A percentile compares a stretch with the other conserved stretches of the same genome.
Evolutionary conservation across 2,329 filamentous ascomycete genomes (phyloP).

Genomic region (Emergomyces africanus): DNA sequence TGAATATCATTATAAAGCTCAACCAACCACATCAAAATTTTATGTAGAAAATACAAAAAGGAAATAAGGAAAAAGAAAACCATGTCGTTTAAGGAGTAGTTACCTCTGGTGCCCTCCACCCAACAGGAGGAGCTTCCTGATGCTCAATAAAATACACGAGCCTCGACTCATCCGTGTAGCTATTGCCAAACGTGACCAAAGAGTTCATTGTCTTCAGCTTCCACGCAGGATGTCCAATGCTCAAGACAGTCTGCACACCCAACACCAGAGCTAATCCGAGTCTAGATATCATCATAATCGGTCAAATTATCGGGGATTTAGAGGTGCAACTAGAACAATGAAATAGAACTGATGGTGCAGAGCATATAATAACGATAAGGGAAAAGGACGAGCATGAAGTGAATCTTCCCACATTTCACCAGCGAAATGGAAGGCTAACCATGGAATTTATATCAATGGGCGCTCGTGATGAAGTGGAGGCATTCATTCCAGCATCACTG

Average conservation of each 20-base stretch:
- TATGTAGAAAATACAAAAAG: neutral
- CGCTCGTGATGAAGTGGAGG: neutral
- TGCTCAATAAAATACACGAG: constrained; percentile 49
- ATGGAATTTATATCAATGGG: neutral
- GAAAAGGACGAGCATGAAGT: neutral
- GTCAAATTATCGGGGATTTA: neutral
- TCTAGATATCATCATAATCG: neutral
- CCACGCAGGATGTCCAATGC: constrained; percentile 9
- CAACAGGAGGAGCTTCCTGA: constrained; percentile 49
- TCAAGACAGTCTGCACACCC: neutral
- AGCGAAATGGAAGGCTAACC: neutral
- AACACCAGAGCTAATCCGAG: neutral
- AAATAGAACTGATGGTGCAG: neutral
- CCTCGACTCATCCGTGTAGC: constrained; percentile 62
- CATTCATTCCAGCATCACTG: neutral
- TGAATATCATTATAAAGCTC: neutral
- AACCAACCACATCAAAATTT: neutral
- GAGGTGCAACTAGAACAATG: neutral
- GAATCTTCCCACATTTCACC: neutral
- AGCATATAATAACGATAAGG: neutral
- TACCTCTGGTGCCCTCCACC: constrained; percentile 39
- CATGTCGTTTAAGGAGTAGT: neutral
- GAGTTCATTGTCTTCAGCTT: constrained; percentile 42
- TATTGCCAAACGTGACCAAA: constrained; percentile 60
- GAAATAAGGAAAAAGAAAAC: neutral